Evolutionary conservation across 1,284 basidiomycete genomes (phyloP).

Genomic region (Fomitopsis betulina): DNA sequence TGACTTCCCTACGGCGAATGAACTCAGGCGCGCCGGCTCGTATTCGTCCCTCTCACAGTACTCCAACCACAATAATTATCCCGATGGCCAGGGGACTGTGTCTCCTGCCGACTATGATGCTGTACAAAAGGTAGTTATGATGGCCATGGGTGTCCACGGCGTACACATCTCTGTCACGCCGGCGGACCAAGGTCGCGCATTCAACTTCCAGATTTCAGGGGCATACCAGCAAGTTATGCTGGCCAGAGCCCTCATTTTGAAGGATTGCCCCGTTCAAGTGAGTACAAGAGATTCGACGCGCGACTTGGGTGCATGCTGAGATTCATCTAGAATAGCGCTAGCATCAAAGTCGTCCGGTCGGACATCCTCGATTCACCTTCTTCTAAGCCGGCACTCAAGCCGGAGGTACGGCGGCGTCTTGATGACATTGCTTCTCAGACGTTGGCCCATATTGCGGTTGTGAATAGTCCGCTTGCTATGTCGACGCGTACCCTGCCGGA

Average conservation of each 20-base stretch:
- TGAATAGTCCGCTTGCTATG: conserved; percentile 71
- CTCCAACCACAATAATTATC: conserved; percentile 30
- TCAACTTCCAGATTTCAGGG: conserved; percentile 91
- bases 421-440: conserved; percentile 92
- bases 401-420: conserved; percentile 81
- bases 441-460: conserved; percentile 85
- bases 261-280: conserved; percentile 85
- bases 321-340: conserved; percentile 63
- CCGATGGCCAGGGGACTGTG: conserved; percentile 28
- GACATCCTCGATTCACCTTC: conserved; percentile 88
- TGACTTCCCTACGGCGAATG: conserved; percentile 47
- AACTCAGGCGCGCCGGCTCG: conserved; percentile 41
- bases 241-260: conserved; percentile 83
- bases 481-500: conserved; percentile 72
- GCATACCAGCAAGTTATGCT: conserved; percentile 91
- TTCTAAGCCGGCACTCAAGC: conserved; percentile 80
- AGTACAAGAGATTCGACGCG: not conserved
- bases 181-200: conserved; percentile 66
- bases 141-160: conserved; percentile 76
- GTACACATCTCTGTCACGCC: conserved; percentile 79
- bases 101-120: conserved; percentile 58
- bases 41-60: conserved; percentile 39
- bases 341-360: conserved; percentile 87
- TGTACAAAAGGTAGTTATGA: conserved; percentile 77
- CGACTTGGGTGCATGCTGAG: not conserved